phyloP scores from a whole-genome alignment of 371 early-diverging fungal species.

The Saksenaea oblongispora region DNA sequence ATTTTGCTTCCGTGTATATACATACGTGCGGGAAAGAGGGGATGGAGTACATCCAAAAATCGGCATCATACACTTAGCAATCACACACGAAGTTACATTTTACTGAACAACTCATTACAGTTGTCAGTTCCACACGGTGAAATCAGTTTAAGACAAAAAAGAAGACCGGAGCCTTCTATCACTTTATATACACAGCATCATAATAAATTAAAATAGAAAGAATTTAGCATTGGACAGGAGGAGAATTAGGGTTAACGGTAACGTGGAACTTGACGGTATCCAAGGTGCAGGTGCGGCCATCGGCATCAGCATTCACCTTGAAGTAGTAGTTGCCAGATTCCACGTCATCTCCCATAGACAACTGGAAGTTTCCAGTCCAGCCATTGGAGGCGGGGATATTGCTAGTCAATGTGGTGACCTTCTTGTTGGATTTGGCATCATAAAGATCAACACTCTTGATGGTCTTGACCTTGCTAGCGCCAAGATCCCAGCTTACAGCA shows the following conservation, averaged over 20 bases:
- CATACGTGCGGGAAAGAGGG: neutral
- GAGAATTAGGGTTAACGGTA: slow-evolving; percentile 30
- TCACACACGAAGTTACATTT: too few relatives aligned
- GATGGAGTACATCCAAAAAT: neutral
- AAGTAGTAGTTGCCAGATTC: slow-evolving; percentile 32
- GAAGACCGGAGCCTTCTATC: neutral
- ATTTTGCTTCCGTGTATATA: neutral
- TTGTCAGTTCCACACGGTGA: too few relatives aligned
- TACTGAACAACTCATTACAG: too few relatives aligned
- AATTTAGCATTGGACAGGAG: slow-evolving; percentile 12
- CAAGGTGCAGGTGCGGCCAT: slow-evolving; percentile 18
- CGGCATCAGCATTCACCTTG: slow-evolving; percentile 19
- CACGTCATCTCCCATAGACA: slow-evolving; percentile 16
- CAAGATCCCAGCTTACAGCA: slow-evolving; percentile 31
- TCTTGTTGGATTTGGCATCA: slow-evolving; percentile 19
- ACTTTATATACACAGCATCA: neutral
- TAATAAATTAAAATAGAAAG: neutral
- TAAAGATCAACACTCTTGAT: slow-evolving; percentile 23
- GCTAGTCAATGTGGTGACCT: slow-evolving; percentile 10
- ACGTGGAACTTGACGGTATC: slow-evolving; percentile 26
- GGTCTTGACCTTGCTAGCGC: slow-evolving; percentile 14
- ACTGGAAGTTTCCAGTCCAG: slow-evolving; percentile 20
- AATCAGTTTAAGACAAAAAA: neutral
- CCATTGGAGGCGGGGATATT: slow-evolving; percentile 14
- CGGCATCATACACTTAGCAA: neutral